Conservation (phyloP, 1,139 yeast genomes). For the Arxiozyma telluris region DNA sequence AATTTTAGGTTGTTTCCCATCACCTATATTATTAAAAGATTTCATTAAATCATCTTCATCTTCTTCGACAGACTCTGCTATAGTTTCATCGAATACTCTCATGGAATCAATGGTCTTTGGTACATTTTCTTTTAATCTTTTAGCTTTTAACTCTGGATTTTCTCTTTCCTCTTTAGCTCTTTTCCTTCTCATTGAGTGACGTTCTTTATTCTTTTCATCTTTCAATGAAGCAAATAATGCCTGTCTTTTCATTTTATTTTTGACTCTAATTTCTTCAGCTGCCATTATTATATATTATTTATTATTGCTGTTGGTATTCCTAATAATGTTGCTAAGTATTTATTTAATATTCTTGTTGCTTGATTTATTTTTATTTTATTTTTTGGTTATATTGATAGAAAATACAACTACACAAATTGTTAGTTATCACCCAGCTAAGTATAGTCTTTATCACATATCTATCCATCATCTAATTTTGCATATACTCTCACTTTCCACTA, state of each 20-base stretch:
- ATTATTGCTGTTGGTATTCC: neutral
- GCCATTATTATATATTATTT: constrained; percentile 13
- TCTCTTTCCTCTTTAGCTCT: constrained; percentile 77
- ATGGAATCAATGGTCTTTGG: constrained; percentile 85
- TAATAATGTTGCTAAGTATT: neutral
- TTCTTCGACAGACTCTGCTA: constrained; percentile 54
- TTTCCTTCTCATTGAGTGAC: constrained; percentile 65
- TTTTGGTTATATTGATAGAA: no score
- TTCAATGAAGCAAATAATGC: constrained; percentile 66
- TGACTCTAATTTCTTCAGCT: constrained; percentile 34
- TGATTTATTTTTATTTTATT: no score
- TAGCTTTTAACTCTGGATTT: constrained; percentile 73
- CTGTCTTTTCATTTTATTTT: constrained; percentile 73
- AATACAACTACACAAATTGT: no score
- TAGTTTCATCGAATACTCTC: constrained; percentile 86
- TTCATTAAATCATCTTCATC: constrained; percentile 52
- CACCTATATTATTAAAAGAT: constrained; percentile 20
- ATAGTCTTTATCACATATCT: no score
- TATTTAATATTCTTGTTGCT: no score
- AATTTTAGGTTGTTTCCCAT: constrained; percentile 54
- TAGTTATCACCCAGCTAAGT: no score
- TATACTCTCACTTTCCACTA: no score
- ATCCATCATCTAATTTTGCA: no score
- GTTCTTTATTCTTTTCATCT: constrained; percentile 64
- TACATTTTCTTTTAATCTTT: constrained; percentile 68